phyloP scores from a whole-genome alignment of 1,284 basidiomycete genomes.

The Irpex rosettiformis region DNA sequence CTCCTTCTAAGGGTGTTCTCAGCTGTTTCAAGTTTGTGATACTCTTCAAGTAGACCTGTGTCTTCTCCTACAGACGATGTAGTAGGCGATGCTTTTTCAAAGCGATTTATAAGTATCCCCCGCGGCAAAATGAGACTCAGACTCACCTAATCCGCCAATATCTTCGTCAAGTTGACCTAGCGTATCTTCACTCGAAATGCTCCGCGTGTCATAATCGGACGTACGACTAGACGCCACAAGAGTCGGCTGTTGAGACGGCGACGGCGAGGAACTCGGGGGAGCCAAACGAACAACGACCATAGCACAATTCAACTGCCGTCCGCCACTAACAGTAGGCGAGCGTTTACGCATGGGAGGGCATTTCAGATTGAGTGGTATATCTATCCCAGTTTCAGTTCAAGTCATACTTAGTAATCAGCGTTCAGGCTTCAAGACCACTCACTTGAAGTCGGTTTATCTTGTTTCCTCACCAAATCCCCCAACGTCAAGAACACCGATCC shows the following conservation, averaged over 20 bases:
- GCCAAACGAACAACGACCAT: conserved; percentile 25
- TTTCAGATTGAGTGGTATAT: conserved; percentile 26
- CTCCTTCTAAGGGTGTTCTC: not conserved
- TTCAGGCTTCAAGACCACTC: not conserved
- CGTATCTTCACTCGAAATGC: not conserved
- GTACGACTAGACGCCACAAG: conserved; percentile 8
- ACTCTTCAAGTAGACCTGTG: not conserved
- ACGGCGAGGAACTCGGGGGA: conserved; percentile 15
- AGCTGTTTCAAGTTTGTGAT: not conserved
- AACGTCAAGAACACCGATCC: conserved; percentile 41
- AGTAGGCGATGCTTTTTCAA: too few relatives aligned
- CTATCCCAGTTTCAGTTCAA: conserved; percentile 14
- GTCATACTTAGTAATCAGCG: not conserved
- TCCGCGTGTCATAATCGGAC: conserved; percentile 13
- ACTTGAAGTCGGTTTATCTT: conserved; percentile 24
- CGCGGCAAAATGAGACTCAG: not conserved
- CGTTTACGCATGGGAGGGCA: conserved; percentile 29
- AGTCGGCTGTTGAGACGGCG: conserved; percentile 10
- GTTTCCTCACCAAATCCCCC: conserved; percentile 47
- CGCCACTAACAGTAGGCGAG: conserved; percentile 20
- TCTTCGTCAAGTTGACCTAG: not conserved
- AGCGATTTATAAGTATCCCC: too few relatives aligned
- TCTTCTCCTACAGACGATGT: too few relatives aligned
- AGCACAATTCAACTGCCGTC: conserved; percentile 23
- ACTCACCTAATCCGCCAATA: not conserved